Evolutionary conservation across 2,329 filamentous ascomycete species (phyloP), one percentile per base, ranked within the genome.

Genomic region (Colletotrichum higginsianum): DNA sequence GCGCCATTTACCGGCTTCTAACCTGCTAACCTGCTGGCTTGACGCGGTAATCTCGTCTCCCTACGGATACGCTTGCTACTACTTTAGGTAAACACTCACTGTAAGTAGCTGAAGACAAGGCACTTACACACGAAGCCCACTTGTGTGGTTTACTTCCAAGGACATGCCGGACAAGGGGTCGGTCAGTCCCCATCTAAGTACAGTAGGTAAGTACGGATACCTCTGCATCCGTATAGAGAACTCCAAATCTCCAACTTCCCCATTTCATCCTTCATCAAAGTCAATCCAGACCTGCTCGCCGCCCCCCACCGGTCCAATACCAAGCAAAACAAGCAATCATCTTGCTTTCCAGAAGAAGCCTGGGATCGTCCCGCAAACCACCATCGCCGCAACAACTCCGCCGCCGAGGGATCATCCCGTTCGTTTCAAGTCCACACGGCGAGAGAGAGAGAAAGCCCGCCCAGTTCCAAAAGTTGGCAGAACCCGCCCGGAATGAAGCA

Each of bases 381-480:
- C 18, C 53, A 38, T 57, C 18, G 44, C 30, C 46, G 58, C 58
- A 50, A 26, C 30, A 21, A 13, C 58, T 49, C 58, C 46, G 16
- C 49, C 53, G 53, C 21, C 3, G 52, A 68, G 65, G 68, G 65
- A 68, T 68, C 52, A 49, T 63, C n/a, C 35, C 38, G 16, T 40
- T 56, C 16, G 3, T 26, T 26, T 26, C 26, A 26, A 26, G 46
- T 26, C 46, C 26, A 16, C 46, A 30, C 46, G 40, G 55, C 55
- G 23, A 0, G 13, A n/a, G 55, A 58, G 40, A 40, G 35, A 16
- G 12, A 44, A 44, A 44, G 15, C 40, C 40, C 40, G 40, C 35
- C 35, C 40, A 55, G 52, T 3, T 18, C 16, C 30, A 30, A 38
- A 55, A 55, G 52, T 55, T 55, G 52, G 52, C 52, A 55, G 52